These are phyloP conservation scores for Mycena haematopus DNA, from an alignment of 768 basidiomycete species.

Conservation along the genomic window DNA sequence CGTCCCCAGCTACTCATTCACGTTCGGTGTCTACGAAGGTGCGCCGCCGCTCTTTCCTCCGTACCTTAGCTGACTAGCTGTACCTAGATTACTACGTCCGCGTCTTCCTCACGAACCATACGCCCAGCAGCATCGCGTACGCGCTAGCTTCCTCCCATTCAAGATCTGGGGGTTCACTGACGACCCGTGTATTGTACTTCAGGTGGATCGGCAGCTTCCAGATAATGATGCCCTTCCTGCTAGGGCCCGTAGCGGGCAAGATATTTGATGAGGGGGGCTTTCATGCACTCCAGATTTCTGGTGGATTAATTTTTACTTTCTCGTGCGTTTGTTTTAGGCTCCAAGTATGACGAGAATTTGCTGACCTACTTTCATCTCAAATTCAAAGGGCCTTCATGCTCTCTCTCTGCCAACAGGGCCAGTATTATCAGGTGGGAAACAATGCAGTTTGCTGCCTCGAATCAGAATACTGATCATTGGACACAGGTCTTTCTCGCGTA, in stretches of 20 bases:
- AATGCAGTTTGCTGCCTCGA: too few species aligned
- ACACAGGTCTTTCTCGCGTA: not conserved
- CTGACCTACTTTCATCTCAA: conserved; percentile 27
- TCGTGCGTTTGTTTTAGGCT: conserved; percentile 25
- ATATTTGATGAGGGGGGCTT: conserved; percentile 33
- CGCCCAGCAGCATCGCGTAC: conserved; percentile 20
- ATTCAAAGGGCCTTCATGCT: conserved; percentile 44
- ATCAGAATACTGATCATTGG: too few species aligned
- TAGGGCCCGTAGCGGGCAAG: conserved; percentile 31
- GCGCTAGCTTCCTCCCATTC: not conserved
- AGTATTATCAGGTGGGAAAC: conserved; percentile 37
- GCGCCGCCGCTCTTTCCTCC: not conserved
- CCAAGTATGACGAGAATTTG: not conserved
- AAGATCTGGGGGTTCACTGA: not conserved
- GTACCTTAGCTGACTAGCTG: not conserved
- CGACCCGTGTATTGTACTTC: not conserved
- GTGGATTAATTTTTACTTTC: conserved; percentile 29
- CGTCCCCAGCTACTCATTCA: conserved; percentile 4
- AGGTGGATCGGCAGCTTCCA: conserved; percentile 34
- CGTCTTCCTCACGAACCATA: conserved; percentile 8
- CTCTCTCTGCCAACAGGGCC: conserved; percentile 42
- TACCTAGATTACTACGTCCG: not conserved
- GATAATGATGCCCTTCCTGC: conserved; percentile 33
- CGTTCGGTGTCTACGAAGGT: conserved; percentile 20
- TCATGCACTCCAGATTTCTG: conserved; percentile 18